Conservation (phyloP, 352 stramenopile genomes). For the Aphanomyces invadans region DNA sequence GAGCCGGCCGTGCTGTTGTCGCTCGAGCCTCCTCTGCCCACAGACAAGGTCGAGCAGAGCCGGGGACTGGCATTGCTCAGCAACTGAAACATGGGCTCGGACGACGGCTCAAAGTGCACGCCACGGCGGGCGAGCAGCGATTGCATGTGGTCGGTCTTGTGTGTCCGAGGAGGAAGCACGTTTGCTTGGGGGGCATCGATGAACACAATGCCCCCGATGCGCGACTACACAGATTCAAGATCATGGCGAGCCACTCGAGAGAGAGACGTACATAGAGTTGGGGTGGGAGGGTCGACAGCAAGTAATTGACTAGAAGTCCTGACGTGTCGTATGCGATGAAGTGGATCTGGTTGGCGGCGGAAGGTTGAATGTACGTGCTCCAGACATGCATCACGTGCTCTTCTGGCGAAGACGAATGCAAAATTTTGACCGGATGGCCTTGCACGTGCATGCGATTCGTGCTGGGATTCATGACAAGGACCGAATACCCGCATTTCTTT, state of each 20-base stretch:
- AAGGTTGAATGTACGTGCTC: constrained; percentile 81
- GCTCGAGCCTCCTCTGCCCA: constrained; percentile 58
- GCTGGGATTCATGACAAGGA: constrained; percentile 77
- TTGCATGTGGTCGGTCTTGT: constrained; percentile 37
- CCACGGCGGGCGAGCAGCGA: constrained; percentile 50
- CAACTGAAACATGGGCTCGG: constrained; percentile 74
- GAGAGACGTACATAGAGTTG: constrained; percentile 38
- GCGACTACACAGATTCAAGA: constrained; percentile 23
- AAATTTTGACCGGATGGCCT: constrained; percentile 70
- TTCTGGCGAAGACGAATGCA: constrained; percentile 65
- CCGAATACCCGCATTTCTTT: constrained; percentile 72
- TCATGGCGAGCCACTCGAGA: not conserved
- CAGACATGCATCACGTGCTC: constrained; percentile 77
- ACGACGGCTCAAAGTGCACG: constrained; percentile 80
- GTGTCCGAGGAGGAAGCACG: constrained; percentile 40
- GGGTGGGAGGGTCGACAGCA: constrained; percentile 48
- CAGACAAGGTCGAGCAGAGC: constrained; percentile 67
- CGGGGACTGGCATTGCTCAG: constrained; percentile 63
- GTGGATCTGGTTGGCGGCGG: constrained; percentile 73
- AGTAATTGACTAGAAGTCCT: constrained; percentile 59
- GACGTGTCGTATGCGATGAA: constrained; percentile 73
- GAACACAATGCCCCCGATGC: constrained; percentile 72
- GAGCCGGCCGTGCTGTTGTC: no score
- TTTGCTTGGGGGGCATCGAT: constrained; percentile 71
- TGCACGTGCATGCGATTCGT: constrained; percentile 75